Percentiles rank a stretch among this genome's conserved stretches.
Conservation (phyloP, 345 rosid species). For the Sisymbrium altissimum region DNA sequence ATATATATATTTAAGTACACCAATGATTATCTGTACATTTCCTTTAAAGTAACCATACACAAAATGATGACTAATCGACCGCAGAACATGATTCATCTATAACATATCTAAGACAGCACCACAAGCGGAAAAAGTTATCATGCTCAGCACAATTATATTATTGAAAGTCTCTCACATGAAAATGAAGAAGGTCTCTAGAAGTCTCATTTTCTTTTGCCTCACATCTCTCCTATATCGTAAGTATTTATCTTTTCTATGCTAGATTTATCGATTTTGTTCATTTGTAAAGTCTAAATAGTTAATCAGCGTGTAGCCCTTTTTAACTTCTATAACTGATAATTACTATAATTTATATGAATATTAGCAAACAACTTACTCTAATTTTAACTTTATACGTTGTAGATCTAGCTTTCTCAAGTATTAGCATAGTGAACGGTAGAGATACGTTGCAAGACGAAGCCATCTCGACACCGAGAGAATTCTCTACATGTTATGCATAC, state of each 20-base stretch:
- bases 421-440: background rate
- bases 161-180: background rate
- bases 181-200: background rate
- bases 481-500: background rate
- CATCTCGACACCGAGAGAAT: background rate
- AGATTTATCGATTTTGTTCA: background rate
- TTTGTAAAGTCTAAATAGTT: background rate
- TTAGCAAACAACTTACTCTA: background rate
- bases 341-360: too few species aligned
- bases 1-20: too few species aligned
- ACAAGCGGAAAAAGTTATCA: background rate
- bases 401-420: background rate
- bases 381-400: background rate
- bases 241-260: background rate
- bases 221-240: background rate
- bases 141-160: background rate
- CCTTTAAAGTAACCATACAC: background rate
- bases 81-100: too few species aligned
- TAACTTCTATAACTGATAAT: background rate
- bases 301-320: background rate
- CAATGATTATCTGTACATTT: background rate
- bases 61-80: background rate
- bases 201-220: background rate
- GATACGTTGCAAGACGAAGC: background rate
- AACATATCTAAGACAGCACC: background rate